These are phyloP conservation scores for Cephalotrichum gorgonifer DNA, from an alignment of 2,329 filamentous ascomycete genomes.

Conservation along the genomic window DNA sequence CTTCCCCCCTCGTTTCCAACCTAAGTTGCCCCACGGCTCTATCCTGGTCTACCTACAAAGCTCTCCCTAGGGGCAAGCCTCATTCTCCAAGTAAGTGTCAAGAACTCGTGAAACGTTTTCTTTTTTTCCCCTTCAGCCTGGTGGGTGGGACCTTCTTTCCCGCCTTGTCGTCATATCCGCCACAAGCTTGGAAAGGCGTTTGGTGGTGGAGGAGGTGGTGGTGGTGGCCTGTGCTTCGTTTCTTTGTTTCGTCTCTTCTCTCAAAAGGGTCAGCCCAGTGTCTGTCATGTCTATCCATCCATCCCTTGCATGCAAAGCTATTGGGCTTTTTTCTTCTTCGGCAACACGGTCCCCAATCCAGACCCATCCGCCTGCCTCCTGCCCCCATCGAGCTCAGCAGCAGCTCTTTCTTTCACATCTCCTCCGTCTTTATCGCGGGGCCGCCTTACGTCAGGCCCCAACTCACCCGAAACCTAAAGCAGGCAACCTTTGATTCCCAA, in stretches of 20 bases:
- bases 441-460: constrained; percentile 3
- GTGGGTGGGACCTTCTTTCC: neutral
- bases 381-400: too few relatives aligned
- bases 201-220: neutral
- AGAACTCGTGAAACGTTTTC: neutral
- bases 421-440: neutral
- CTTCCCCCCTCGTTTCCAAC: too few relatives aligned
- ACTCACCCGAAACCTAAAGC: neutral
- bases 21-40: neutral
- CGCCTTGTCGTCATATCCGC: neutral
- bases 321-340: neutral
- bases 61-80: neutral
- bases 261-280: neutral
- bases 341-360: too few relatives aligned
- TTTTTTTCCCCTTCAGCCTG: neutral
- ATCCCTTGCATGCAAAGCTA: neutral
- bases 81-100: neutral
- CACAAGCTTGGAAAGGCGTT: neutral
- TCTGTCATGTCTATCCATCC: neutral
- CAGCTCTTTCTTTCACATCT: neutral
- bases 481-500: neutral
- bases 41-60: neutral
- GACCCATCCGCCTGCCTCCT: too few relatives aligned
- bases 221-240: neutral
- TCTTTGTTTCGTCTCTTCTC: constrained; percentile 1